Evolutionary conservation across 345 rosid species (phyloP).

Genomic region (Aurinia saxatilis): DNA sequence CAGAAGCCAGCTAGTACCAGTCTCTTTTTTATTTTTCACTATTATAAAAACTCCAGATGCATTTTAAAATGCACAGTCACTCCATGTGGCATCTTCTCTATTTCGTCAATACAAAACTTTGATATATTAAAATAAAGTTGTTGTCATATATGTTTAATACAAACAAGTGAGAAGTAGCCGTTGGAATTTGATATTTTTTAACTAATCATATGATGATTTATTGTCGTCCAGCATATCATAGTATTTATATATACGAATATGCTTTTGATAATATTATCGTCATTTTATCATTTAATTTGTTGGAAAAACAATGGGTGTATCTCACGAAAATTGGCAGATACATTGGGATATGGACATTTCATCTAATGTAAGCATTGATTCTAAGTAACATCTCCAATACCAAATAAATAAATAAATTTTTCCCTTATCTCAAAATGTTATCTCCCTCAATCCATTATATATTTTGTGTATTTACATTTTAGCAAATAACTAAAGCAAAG

Average conservation of each 20-base stretch:
- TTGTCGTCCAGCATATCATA: not conserved
- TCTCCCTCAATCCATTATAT: conserved; percentile 11
- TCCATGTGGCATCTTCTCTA: conserved; percentile 11
- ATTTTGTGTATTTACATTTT: not conserved
- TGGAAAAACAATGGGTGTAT: not conserved
- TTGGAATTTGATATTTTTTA: conserved; percentile 9
- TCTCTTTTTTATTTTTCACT: not conserved
- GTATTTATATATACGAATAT: not conserved
- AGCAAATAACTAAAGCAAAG: not conserved
- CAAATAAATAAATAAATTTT: not conserved
- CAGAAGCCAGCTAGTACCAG: conserved; percentile 29
- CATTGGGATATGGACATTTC: conserved; percentile 15
- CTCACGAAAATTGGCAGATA: conserved; percentile 6
- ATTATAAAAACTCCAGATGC: not conserved
- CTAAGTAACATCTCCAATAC: not conserved
- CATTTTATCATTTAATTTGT: not conserved
- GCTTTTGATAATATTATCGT: not conserved
- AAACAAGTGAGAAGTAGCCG: conserved; percentile 21
- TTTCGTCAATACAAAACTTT: not conserved
- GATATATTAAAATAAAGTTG: not conserved
- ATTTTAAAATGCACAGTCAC: not conserved
- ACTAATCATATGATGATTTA: conserved; percentile 15
- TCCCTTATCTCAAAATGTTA: not conserved
- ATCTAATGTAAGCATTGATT: conserved; percentile 9
- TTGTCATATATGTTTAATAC: not conserved